Conservation (phyloP, 225 moss, liverwort and hornwort species). For the Pseudisothecium myosuroides region DNA sequence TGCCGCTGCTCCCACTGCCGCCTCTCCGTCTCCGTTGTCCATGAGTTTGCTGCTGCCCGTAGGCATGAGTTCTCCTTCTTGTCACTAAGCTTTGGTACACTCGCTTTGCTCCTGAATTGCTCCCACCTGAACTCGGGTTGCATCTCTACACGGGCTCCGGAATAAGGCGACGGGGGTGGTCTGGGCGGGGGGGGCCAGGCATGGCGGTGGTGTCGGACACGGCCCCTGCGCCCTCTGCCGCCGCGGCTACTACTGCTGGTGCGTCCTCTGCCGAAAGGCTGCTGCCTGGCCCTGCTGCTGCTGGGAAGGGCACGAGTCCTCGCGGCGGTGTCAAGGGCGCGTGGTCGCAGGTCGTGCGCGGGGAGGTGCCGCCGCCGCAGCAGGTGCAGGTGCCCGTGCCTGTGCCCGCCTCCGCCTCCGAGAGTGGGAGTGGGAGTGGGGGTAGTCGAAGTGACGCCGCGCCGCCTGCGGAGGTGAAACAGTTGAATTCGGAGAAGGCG, state of each 20-base stretch:
- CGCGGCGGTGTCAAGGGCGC: conserved; percentile 34
- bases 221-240: conserved; percentile 55
- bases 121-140: background rate
- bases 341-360: conserved; percentile 92
- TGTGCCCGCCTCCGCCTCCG: background rate
- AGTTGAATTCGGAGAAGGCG: conserved; percentile 16
- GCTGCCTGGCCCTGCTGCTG: background rate
- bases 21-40: background rate
- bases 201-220: conserved; percentile 52
- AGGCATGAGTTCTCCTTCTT: background rate
- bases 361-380: conserved; percentile 31
- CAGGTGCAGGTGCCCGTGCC: background rate
- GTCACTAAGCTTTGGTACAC: background rate
- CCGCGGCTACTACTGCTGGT: conserved; percentile 11
- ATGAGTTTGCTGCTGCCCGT: background rate
- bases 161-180: conserved; percentile 26
- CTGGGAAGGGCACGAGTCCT: background rate
- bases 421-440: background rate
- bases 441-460: background rate
- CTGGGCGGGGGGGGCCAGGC: conserved; percentile 52
- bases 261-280: conserved; percentile 6
- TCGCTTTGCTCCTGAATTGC: background rate
- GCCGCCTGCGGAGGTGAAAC: background rate
- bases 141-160: conserved; percentile 2
- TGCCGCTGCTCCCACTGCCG: conserved; percentile 15